Percentiles rank a stretch among this genome's conserved stretches.
Evolutionary conservation across 345 rosid genomes (phyloP).

Genomic region (Kernera saxatilis): DNA sequence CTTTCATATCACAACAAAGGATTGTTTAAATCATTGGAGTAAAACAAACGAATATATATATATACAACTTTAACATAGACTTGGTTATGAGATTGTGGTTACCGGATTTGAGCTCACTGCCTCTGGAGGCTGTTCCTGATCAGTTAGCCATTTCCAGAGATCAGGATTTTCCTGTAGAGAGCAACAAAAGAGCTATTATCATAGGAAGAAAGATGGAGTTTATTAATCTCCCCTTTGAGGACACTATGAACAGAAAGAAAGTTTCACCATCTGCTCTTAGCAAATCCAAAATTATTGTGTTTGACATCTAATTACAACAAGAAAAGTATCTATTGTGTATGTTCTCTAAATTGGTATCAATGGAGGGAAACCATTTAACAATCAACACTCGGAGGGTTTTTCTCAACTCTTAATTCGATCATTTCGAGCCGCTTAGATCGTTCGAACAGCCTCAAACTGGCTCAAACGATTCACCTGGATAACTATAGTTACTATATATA

Average conservation of each 20-base stretch:
- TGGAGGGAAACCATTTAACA: not conserved
- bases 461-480: not conserved
- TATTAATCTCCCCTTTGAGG: not conserved
- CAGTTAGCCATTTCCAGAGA: slow-evolving; percentile 92
- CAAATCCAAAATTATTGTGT: not conserved
- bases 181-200: not conserved
- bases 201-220: not conserved
- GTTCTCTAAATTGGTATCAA: not conserved
- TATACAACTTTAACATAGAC: not conserved
- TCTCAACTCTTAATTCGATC: not conserved
- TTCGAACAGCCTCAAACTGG: not conserved
- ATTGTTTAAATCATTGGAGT: not conserved
- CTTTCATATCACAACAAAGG: slow-evolving; percentile 27
- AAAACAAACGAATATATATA: not conserved
- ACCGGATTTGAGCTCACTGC: slow-evolving; percentile 65
- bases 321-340: not conserved
- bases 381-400: not conserved
- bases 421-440: not conserved
- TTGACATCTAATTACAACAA: not conserved
- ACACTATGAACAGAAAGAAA: not conserved
- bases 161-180: slow-evolving; percentile 82
- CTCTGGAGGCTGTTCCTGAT: slow-evolving; percentile 87
- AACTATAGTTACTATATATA: too few relatives aligned
- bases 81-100: slow-evolving; percentile 16
- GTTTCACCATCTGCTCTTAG: not conserved